Conservation (phyloP, 306 rosid genomes). For the Vicia faba region DNA sequence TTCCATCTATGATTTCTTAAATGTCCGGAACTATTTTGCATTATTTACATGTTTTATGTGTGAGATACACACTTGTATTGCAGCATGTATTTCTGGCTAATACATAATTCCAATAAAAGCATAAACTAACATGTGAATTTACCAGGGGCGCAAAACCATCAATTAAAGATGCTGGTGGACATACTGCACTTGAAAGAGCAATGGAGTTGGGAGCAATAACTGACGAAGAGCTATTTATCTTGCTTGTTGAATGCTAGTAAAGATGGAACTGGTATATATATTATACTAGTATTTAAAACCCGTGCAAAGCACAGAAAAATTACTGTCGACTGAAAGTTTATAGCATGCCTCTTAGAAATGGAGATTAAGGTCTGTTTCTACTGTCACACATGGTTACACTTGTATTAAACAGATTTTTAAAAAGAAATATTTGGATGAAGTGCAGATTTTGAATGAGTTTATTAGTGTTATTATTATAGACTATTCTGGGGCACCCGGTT, state of each 20-base stretch:
- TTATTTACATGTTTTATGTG: no score
- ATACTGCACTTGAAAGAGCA: conserved; percentile 82
- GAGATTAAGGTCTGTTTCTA: background rate
- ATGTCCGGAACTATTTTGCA: no score
- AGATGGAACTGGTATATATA: conserved; percentile 23
- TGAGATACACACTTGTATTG: no score
- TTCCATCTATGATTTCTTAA: no score
- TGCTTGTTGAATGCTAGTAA: conserved; percentile 63
- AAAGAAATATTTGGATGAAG: background rate
- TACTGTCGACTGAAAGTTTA: background rate
- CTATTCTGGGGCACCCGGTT: no score
- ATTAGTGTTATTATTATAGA: background rate
- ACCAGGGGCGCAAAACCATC: conserved; percentile 83
- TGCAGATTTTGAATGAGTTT: conserved; percentile 5
- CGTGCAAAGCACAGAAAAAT: background rate
- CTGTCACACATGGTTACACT: background rate
- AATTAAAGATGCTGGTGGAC: conserved; percentile 79
- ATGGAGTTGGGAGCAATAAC: conserved; percentile 98
- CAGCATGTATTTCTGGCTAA: conserved; percentile 1
- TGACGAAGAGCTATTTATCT: conserved; percentile 80
- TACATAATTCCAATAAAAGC: conserved; percentile 12
- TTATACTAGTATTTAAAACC: background rate
- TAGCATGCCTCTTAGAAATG: background rate
- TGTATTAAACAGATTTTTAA: background rate
- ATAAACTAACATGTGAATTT: conserved; percentile 38